A percentile compares a stretch with the other conserved stretches of the same genome.
Evolutionary conservation across 192 early-diverging fungal species (phyloP).

Genomic region (Rhizoclosmatium globosum): DNA sequence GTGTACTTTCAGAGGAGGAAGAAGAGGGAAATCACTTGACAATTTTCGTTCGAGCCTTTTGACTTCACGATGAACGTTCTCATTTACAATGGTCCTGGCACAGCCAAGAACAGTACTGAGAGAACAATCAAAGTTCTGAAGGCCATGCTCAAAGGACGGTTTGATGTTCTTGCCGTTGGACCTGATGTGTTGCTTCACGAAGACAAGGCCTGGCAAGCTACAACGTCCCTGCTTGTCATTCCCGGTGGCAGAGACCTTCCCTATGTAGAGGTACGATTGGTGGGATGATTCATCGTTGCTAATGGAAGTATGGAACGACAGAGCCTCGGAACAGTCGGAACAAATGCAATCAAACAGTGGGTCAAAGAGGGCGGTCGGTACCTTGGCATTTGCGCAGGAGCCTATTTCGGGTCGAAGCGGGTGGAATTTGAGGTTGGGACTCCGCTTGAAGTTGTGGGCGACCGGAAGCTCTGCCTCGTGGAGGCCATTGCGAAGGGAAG

Average conservation of each 20-base stretch:
- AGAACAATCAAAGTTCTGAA: slow-evolving; percentile 78
- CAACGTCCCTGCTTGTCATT: slow-evolving; percentile 84
- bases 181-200: slow-evolving; percentile 71
- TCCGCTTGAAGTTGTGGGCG: slow-evolving; percentile 72
- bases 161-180: slow-evolving; percentile 90
- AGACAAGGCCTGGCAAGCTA: slow-evolving; percentile 82
- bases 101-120: slow-evolving; percentile 63
- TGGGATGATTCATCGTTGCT: neutral
- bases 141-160: slow-evolving; percentile 76
- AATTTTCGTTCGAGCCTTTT: neutral
- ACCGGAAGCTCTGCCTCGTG: slow-evolving; percentile 78
- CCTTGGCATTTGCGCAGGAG: slow-evolving; percentile 93
- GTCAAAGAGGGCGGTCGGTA: slow-evolving; percentile 82
- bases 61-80: slow-evolving; percentile 74
- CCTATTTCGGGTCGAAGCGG: slow-evolving; percentile 76
- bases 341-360: slow-evolving; percentile 69
- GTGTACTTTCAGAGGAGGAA: neutral
- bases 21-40: neutral
- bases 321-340: slow-evolving; percentile 66
- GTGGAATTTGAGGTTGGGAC: slow-evolving; percentile 82
- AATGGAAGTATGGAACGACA: neutral
- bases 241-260: slow-evolving; percentile 91
- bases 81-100: slow-evolving; percentile 84
- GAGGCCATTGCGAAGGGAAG: slow-evolving; percentile 74
- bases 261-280: slow-evolving; percentile 60